Base-by-base conservation (phyloP, 2,329 filamentous ascomycete species). In the Didymella pinodella region DNA sequence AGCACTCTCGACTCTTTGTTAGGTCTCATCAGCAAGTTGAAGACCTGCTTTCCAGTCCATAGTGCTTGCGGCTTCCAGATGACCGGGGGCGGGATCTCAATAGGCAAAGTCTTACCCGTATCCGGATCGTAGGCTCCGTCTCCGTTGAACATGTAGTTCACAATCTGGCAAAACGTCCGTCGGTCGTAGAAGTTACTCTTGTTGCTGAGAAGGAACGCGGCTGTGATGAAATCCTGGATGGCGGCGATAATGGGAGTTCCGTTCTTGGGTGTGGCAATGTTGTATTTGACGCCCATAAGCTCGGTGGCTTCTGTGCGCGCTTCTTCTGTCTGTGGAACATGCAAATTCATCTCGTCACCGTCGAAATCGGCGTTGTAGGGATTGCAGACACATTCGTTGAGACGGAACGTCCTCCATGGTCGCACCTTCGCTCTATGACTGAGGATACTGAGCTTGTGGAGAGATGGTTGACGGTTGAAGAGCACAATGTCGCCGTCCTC, bases 331-430 rank as follows among this genome's bases (percentile, higher is more conserved):
- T 99, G 95, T 2, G 95, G 95, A 16, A 99, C 93, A 78, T 99
- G 95, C 47, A 99, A 80, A 70, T 99, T 99, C 95, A 99, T 99
- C 78, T 99, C 95, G 69, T 99, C 95, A 60, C 95, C 95, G 71
- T 99, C 95, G 68, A 99, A 99, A 85, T 99, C 95, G 55, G 95
- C 95, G 69, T 99, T 99, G 83, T 99, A 99, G 3, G 95, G 95
- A 62, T 91, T 93, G 79, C 95, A 99, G 1, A 97, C 95, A 85
- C 95, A 99, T 76, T 99, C 95, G 75, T 99, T 99, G 18, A 99
- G 84, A 54, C 95, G 90, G 75, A 99, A 98, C 0, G 95, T 99
- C 77, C 93, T 88, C 89, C 95, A 96, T 0, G 94, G 95, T 48
- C 95, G 88, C 48, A 99, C 88, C 77, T 97, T 97, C 68, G 90